phyloP scores from a whole-genome alignment of 148 eudicot genomes.

The Pouteria glomerata region DNA sequence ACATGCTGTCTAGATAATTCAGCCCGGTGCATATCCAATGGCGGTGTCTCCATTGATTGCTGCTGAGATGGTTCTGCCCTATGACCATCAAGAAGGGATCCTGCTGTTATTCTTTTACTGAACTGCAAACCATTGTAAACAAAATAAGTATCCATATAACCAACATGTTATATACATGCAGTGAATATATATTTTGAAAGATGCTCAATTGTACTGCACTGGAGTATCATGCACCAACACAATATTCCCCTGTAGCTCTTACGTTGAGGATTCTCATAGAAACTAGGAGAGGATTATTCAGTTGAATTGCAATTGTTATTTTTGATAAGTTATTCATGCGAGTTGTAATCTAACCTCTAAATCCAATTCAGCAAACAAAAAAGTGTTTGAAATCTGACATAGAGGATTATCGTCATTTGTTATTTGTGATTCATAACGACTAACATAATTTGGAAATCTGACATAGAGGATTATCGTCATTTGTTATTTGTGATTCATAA shows the following conservation, averaged over 20 bases:
- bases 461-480: neutral
- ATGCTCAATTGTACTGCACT: neutral
- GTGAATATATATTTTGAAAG: neutral
- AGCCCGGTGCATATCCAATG: slow-evolving; percentile 59
- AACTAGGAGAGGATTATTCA: neutral
- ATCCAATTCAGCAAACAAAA: no score
- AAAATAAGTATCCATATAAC: neutral
- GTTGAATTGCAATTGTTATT: no score
- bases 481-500: neutral
- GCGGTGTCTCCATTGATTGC: slow-evolving; percentile 32
- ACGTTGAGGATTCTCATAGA: neutral
- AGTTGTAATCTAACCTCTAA: no score
- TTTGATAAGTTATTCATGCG: no score
- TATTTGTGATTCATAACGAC: neutral
- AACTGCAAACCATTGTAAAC: slow-evolving; percentile 36
- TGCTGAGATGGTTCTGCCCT: slow-evolving; percentile 41
- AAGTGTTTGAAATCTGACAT: neutral
- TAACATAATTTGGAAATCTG: neutral
- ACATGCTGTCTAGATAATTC: slow-evolving; percentile 76
- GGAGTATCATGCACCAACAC: neutral
- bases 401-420: neutral
- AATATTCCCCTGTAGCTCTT: neutral
- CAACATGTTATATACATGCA: slow-evolving; percentile 3
- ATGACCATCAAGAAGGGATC: slow-evolving; percentile 41
- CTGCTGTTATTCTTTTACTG: slow-evolving; percentile 51